Percentiles rank a stretch among this genome's conserved stretches.
Conservation (phyloP, 495 filamentous ascomycete genomes). For the Pyrenula aspistea region DNA sequence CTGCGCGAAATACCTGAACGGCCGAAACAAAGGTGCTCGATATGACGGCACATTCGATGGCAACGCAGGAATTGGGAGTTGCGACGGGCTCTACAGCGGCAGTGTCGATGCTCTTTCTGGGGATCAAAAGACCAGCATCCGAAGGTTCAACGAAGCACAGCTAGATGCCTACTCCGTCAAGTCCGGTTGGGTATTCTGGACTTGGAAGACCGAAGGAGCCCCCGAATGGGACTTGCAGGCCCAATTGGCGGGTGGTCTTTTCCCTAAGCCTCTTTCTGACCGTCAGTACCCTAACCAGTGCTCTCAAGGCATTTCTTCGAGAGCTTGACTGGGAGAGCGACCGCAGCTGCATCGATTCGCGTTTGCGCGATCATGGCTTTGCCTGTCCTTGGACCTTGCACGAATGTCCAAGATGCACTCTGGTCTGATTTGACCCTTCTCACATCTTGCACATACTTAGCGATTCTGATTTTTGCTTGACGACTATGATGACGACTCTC, state of each 20-base stretch:
- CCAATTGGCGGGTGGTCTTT: slow-evolving; percentile 44
- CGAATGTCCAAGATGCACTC: too few species aligned
- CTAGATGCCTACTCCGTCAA: slow-evolving; percentile 61
- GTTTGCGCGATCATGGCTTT: too few species aligned
- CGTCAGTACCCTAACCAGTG: slow-evolving; percentile 38
- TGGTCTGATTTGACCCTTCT: too few species aligned
- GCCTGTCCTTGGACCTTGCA: too few species aligned
- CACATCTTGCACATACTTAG: too few species aligned
- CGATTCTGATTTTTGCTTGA: neutral
- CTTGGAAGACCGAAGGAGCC: slow-evolving; percentile 74
- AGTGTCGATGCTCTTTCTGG: slow-evolving; percentile 36
- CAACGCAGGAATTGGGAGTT: slow-evolving; percentile 38
- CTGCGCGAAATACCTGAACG: slow-evolving; percentile 63
- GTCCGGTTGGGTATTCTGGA: slow-evolving; percentile 71
- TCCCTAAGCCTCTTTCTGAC: slow-evolving; percentile 46
- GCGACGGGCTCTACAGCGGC: slow-evolving; percentile 44
- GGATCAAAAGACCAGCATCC: slow-evolving; percentile 43
- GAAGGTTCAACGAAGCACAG: slow-evolving; percentile 58
- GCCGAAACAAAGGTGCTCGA: slow-evolving; percentile 52
- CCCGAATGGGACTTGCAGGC: slow-evolving; percentile 82
- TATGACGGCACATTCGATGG: slow-evolving; percentile 53
- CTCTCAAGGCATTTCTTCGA: slow-evolving; percentile 6
- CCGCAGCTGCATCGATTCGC: too few species aligned
- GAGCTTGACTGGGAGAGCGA: too few species aligned
- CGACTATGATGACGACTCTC: neutral